Base-by-base conservation (phyloP, 345 rosid species). In the Zanthoxylum bungeanum region DNA sequence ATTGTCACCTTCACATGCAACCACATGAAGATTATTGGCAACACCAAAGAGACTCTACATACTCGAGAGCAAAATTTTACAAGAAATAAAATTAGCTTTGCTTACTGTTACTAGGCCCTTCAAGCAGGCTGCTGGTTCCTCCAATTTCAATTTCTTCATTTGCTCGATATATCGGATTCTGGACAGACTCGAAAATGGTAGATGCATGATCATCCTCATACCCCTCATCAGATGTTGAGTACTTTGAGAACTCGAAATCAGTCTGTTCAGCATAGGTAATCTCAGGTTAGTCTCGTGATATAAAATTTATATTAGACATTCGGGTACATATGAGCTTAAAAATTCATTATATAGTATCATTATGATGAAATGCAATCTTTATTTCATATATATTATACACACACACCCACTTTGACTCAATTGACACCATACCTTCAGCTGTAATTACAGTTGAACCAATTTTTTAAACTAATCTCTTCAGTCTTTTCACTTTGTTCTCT, bases 201-300 rank as follows among this genome's bases (percentile, higher is more conserved):
- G 80, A 68, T 2, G 79, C 64, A 34, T 81, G 85, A 49, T 82
- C 85, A 10, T 81, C 84, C 39, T 86, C 84, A 14, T 71, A 25
- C 95, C 92, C 92, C 58, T 79, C 89, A 47, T 85, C 89, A 25
- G 86, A 72, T 60, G 61, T 71, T 10, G 81, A 68, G 60, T 81
- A 82, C 16, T 88, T 97, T 1, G 86, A 73, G 22, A 85, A 50
- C 70, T 91, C 91, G 40, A 91, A 87, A 51, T 69, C 76, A 27
- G 87, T 70, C 28, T 47, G 72, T 5, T 77, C 78, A 4, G 46
- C 76, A 68, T 50, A 73, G 61, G 78, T 83, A 73, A 76, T 74
- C 50, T 80, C 82, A 4, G 83, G 80, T 7, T 78, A 75, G 53
- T 79, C 78, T 9, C 57, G 60, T 0, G 74, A 64, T 46, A 10